A percentile compares a stretch with the other conserved stretches of the same genome.
Conservation (phyloP, 495 filamentous ascomycete genomes). For the Pseudomonodictys pantanalensis region DNA sequence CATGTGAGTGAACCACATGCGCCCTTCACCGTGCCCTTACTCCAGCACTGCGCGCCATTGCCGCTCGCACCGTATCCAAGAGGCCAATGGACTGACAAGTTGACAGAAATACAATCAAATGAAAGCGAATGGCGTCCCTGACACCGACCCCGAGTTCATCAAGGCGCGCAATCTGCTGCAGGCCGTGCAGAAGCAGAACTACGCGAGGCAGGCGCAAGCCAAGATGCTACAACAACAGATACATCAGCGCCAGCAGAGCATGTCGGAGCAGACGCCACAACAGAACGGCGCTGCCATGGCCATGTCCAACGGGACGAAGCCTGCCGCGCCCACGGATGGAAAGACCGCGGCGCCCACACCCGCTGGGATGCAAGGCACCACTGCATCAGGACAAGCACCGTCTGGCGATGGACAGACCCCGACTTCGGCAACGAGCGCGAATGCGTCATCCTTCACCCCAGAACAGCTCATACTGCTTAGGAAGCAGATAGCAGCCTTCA, state of each 20-base stretch:
- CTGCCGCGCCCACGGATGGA: constrained; percentile 31
- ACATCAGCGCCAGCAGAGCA: constrained; percentile 50
- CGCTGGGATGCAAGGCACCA: constrained; percentile 13
- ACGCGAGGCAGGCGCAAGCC: constrained; percentile 50
- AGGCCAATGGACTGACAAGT: no score
- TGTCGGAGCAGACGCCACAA: constrained; percentile 46
- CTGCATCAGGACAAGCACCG: constrained; percentile 10
- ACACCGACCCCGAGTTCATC: constrained; percentile 74
- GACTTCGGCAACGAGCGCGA: constrained; percentile 35
- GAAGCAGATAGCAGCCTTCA: constrained; percentile 80
- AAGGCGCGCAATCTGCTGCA: constrained; percentile 67
- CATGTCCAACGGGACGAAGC: constrained; percentile 51
- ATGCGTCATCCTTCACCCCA: constrained; percentile 58
- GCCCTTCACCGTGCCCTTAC: neutral
- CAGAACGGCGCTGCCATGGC: constrained; percentile 49
- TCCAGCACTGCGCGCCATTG: neutral
- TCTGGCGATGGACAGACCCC: constrained; percentile 26
- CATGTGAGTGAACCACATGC: constrained; percentile 14
- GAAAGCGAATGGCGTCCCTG: constrained; percentile 69
- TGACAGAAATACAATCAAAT: constrained; percentile 76
- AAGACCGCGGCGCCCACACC: constrained; percentile 7
- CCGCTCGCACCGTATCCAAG: neutral
- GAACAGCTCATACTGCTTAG: constrained; percentile 69
- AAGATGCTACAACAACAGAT: constrained; percentile 48
- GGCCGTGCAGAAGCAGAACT: constrained; percentile 61